Conservation (phyloP, 345 rosid species). For the Rhodamnia argentea region DNA sequence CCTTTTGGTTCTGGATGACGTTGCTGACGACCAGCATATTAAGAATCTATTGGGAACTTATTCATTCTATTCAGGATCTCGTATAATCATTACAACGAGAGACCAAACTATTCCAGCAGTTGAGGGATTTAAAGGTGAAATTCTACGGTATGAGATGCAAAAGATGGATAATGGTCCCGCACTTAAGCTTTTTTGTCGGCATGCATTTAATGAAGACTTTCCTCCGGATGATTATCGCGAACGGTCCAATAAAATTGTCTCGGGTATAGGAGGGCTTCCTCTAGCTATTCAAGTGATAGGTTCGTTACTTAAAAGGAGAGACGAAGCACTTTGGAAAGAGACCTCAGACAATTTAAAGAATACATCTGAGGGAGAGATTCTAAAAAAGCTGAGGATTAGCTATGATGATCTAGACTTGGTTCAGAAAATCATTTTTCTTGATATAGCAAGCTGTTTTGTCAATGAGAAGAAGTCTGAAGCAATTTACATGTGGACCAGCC, state of each 20-base stretch:
- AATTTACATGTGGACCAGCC: background rate
- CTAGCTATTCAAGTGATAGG: background rate
- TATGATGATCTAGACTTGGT: fast-evolving
- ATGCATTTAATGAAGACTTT: background rate
- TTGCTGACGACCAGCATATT: no score
- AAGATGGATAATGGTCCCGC: background rate
- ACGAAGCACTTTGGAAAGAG: background rate
- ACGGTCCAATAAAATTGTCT: background rate
- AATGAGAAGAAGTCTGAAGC: background rate
- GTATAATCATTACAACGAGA: no score
- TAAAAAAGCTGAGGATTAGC: background rate
- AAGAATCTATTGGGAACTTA: no score
- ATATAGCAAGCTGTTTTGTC: background rate
- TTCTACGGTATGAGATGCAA: no score
- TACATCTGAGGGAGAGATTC: fast-evolving
- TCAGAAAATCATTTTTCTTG: background rate
- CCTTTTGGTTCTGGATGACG: no score
- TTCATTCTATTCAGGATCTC: no score
- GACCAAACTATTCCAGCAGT: no score
- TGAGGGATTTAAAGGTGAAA: no score
- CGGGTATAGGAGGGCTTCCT: background rate
- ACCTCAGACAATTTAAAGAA: background rate
- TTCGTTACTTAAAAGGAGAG: background rate
- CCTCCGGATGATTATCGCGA: background rate
- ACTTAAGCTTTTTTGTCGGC: background rate